These are phyloP conservation scores for Kalmusia sp. DNA, from an alignment of 2,329 filamentous ascomycete genomes.

Conservation along the genomic window DNA sequence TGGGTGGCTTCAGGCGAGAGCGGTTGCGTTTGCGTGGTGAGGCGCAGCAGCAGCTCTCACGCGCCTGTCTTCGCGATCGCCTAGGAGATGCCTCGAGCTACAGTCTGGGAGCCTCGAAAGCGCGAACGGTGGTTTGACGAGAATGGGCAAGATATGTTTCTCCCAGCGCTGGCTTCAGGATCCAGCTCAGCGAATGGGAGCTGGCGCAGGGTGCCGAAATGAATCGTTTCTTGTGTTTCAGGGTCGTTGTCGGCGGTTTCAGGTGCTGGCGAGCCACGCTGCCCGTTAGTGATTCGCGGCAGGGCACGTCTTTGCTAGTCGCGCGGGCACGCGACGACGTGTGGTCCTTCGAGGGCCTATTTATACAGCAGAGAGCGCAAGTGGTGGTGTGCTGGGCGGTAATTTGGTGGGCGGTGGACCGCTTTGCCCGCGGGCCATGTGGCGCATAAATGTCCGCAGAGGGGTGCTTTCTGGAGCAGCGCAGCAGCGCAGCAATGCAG, in stretches of 20 bases:
- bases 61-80: slow-evolving; percentile 10
- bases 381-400: neutral
- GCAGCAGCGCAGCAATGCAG: neutral
- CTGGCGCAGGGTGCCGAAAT: slow-evolving; percentile 25
- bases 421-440: neutral
- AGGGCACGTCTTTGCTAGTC: slow-evolving; percentile 2
- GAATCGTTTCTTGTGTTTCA: slow-evolving; percentile 44
- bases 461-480: no score
- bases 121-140: slow-evolving; percentile 33
- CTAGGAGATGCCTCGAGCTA: slow-evolving; percentile 1
- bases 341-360: neutral
- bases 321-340: neutral
- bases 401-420: neutral
- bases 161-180: neutral
- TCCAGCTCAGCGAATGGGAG: slow-evolving; percentile 34
- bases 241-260: slow-evolving; percentile 37
- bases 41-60: slow-evolving; percentile 26
- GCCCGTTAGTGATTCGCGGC: slow-evolving; percentile 5
- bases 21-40: slow-evolving; percentile 15
- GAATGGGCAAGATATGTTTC: slow-evolving; percentile 22
- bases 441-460: slow-evolving; percentile 5
- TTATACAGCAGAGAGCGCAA: neutral
- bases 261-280: slow-evolving; percentile 21
- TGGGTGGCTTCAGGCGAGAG: slow-evolving; percentile 7
- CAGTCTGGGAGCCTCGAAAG: slow-evolving; percentile 16